These are phyloP conservation scores for Amanita brunnescens DNA, from an alignment of 768 basidiomycete species.

Conservation along the genomic window DNA sequence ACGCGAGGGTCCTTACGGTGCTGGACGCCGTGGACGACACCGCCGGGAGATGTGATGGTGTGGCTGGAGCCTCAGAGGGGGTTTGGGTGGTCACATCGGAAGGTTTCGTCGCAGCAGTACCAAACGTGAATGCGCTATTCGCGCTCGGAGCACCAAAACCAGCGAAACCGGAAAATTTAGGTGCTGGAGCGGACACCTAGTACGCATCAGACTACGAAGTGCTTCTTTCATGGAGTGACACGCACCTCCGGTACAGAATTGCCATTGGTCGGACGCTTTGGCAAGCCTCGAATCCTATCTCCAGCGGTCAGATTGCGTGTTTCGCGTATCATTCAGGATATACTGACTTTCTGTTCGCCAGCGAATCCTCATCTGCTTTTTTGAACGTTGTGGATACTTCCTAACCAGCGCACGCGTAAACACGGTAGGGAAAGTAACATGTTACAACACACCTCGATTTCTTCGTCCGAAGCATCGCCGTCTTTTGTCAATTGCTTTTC, in stretches of 20 bases:
- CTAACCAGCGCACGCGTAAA: constrained; percentile 1
- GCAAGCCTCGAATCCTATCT: constrained; percentile 55
- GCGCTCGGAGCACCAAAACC: constrained; percentile 37
- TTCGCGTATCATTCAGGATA: background rate
- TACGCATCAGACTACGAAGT: constrained; percentile 5
- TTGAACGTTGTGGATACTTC: constrained; percentile 13
- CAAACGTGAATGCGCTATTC: constrained; percentile 33
- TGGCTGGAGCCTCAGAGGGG: constrained; percentile 8
- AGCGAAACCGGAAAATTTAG: constrained; percentile 43
- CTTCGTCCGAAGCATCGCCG: constrained; percentile 19
- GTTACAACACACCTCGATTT: constrained; percentile 3
- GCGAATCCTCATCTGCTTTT: constrained; percentile 49
- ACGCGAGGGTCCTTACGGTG: constrained; percentile 46
- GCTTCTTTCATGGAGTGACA: constrained; percentile 2
- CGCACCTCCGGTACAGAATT: constrained; percentile 14
- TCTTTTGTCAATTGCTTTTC: constrained; percentile 64
- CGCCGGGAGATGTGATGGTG: constrained; percentile 7
- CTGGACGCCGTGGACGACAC: constrained; percentile 28
- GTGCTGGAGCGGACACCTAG: constrained; percentile 20
- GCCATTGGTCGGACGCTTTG: constrained; percentile 33
- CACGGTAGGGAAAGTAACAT: background rate
- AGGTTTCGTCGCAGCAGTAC: constrained; percentile 19
- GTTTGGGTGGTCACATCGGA: constrained; percentile 10
- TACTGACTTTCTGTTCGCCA: constrained; percentile 52
- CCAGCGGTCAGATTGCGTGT: constrained; percentile 9